phyloP scores from a whole-genome alignment of 1,284 basidiomycete genomes.

The Ustilago crameri region DNA sequence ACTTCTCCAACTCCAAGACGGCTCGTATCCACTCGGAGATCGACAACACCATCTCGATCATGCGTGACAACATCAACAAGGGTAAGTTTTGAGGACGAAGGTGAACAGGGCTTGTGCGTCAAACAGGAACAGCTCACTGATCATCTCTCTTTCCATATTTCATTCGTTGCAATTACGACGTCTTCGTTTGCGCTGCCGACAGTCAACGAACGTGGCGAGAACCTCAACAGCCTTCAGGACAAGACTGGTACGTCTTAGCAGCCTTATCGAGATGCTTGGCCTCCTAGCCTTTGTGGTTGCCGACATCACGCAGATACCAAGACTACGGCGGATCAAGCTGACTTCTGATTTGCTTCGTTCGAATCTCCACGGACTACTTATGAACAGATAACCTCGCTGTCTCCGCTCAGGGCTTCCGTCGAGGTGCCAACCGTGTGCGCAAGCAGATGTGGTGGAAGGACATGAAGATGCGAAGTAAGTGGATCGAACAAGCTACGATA shows the following conservation, averaged over 20 bases:
- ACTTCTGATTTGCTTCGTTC: not conserved
- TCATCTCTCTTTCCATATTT: not conserved
- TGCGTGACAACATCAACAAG: conserved; percentile 88
- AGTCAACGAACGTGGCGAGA: conserved; percentile 95
- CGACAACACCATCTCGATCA: conserved; percentile 76
- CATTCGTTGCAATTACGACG: not conserved
- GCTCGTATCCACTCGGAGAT: conserved; percentile 67
- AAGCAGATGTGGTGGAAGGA: conserved; percentile 80
- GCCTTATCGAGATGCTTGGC: no score
- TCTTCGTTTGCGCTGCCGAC: not conserved
- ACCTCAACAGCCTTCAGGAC: conserved; percentile 92
- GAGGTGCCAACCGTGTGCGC: conserved; percentile 94
- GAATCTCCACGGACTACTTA: not conserved
- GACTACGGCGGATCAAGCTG: not conserved
- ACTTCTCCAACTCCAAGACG: conserved; percentile 60
- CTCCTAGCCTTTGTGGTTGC: no score
- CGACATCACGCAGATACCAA: not conserved
- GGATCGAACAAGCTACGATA: no score
- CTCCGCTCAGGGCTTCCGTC: conserved; percentile 97
- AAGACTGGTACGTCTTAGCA: conserved; percentile 83
- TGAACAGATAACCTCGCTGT: conserved; percentile 89
- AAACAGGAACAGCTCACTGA: not conserved
- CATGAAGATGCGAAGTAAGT: conserved; percentile 55
- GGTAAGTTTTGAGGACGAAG: conserved; percentile 15
- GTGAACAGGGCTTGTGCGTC: not conserved